Base-by-base conservation (phyloP, 805 yeast genomes). In the Metschnikowia shivogae region DNA sequence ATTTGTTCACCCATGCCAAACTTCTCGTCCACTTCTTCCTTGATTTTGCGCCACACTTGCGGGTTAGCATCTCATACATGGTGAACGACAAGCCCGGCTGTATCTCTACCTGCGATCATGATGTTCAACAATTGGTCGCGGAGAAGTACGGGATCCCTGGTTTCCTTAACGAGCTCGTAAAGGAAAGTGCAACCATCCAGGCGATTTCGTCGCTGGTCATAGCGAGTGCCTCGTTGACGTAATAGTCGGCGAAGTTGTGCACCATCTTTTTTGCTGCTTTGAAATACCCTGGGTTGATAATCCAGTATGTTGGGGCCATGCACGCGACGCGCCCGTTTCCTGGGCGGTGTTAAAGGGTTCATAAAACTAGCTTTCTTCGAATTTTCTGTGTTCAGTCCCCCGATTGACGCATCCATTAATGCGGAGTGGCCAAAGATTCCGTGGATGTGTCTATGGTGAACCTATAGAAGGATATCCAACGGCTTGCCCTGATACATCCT, bases 1-100 rank as follows among this genome's bases (percentile, higher is more conserved):
- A 71, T 66, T 19, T 64, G 66, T 26, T 67, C 70, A 4, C 53
- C 54, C 5, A 12, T 24, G 20, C 54, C 56, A 47, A 67, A 67
- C 32, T 50, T 34, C 3, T 28, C 42, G n/a, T 50, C 26, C 11
- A 67, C 57, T 45, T 65, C 70, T 6, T 47, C 41, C 50, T 55
- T 60, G 45, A 67, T 58, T 38, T 60, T 61, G 5, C 49, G 53
- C 53, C 61, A 65, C 14, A 64, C 47, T 5, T 55, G 51, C 2
- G 68, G 69, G 45, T 65, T 60, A 70, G 61, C 43, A 67, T 54
- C 49, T 65, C 70, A 36, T 55, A 63, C 30, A 44, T 34, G 36
- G 40, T 29, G 33, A 44, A 44, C 4, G 53, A 46, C 45, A 52
- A 51, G 43, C 10, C 53, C 47, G 2, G 53, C 55, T 12, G 53